Evolutionary conservation across 106 monocot species (phyloP).

Genomic region (Amphibolis antarctica): DNA sequence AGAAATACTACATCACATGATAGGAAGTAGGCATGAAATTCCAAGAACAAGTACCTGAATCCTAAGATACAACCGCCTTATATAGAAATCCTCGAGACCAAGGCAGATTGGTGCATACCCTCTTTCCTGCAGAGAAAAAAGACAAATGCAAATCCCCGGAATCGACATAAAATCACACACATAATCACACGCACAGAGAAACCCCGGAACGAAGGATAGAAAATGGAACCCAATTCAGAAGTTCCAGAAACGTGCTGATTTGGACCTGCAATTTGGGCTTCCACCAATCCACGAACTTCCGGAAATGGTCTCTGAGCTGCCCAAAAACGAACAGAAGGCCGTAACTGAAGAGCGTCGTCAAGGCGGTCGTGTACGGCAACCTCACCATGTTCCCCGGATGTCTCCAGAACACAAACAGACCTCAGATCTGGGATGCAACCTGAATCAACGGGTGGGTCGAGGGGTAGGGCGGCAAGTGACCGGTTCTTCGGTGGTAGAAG

Average conservation of each 20-base stretch:
- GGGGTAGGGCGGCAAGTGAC: neutral
- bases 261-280: neutral
- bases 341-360: conserved; percentile 21
- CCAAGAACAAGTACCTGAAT: conserved; percentile 14
- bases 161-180: neutral
- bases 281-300: conserved; percentile 7
- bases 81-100: conserved; percentile 25
- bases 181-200: too few species aligned
- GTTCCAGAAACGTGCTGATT: neutral
- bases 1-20: too few species aligned
- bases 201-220: neutral
- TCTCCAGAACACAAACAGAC: neutral
- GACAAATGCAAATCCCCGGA: conserved; percentile 14
- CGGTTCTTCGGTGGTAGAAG: neutral
- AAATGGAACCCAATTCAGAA: neutral
- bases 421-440: conserved; percentile 3
- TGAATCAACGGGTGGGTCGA: neutral
- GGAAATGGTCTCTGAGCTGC: conserved; percentile 12
- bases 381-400: conserved; percentile 14
- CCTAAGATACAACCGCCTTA: conserved; percentile 17
- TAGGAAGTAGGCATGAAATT: too few species aligned
- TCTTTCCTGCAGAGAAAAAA: conserved; percentile 1
- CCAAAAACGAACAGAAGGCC: conserved; percentile 12
- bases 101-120: conserved; percentile 23
- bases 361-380: conserved; percentile 15